Base-by-base conservation (phyloP, 768 basidiomycete species). In the Lactifluus echinatus region DNA sequence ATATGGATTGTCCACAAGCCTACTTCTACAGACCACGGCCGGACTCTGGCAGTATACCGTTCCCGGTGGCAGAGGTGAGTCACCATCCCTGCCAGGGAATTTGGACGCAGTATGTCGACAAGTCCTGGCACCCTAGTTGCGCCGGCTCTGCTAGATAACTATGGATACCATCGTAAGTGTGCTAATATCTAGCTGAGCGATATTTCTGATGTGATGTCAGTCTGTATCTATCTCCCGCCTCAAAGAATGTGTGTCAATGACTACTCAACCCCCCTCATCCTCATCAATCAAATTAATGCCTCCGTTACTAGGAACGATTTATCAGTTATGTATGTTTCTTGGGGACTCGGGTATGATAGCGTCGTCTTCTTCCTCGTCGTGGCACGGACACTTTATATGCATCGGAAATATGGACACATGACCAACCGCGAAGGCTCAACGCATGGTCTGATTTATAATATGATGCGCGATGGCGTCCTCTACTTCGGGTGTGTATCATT, bases 41-140 rank as follows among this genome's bases (percentile, higher is more conserved):
- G 61, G 61, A 3, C 37, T 63, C 45, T 60, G 61, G 61, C 42
- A 60, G 43, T 63, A 63, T 31, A 60, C 59, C 3, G 61, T 56
- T 28, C 29, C 21, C 2, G 59, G 59, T 34, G 55, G 17, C 23
- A 49, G 17, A 24, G 50, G 61, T 62, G 28, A 54, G 61, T 49
- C 8, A n/a, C 15, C 23, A 19, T 11, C 24, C 19, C 37, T 6
- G 15, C 29, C 26, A 21, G 19, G 10, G n/a, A 50, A n/a, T 54
- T 3, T 29, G 12, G 11, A 21, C 17, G 10, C 31, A 21, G n/a
- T 36, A 19, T 4, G 10, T 34, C 50, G 17, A 53, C 37, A 42
- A 33, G 19, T 17, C 7, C n/a, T 12, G 24, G 36, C 14, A 2
- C 21, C 17, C 14, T n/a, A 62, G 61, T 59, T 26, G 61, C 61